Base-by-base conservation (phyloP, 345 rosid species). In the Erodium maritimum region DNA sequence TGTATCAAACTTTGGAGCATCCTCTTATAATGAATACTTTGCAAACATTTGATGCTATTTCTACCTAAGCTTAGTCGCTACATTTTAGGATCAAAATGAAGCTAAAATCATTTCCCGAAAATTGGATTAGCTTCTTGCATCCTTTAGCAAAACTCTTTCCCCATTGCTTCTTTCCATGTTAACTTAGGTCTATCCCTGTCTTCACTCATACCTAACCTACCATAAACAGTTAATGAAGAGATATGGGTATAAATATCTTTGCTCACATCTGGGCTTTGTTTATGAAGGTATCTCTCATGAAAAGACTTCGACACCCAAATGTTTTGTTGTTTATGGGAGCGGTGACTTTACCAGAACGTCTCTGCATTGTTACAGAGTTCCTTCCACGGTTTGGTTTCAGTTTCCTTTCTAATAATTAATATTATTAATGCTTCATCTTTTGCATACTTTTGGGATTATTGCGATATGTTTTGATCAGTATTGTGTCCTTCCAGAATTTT, bases 311-410 rank as follows among this genome's bases (percentile, higher is more conserved):
- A 63, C 99, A 93, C 72, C 99, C 99, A 23, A 85, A 91, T 65
- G 81, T 93, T 56, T 73, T 93, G 74, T 86, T 93, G 51, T 91
- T 91, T 75, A 91, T 91, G 98, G 96, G 96, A 70, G 98, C 95
- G 25, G 96, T 91, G 61, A 82, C 94, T 74, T 84, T 93, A 50
- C 85, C 94, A 61, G 82, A 80, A 55, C 94, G 87, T 55, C 95
- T 93, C 65, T 93, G 99, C 80, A 93, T 93, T 73, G 85, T 93
- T 58, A 88, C 99, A 19, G 99, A 93, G 79, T 93, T 93, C 76
- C 99, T 93, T 71, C 96, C 99, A 62, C 99, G 99, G 99, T 93
- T 58, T 16, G 50, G 53, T 67, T 74, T 67, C 63, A 54, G 65
- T 25, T 69, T 21, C 19, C 53, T 62, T 56, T 25, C 33, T 25